Evolutionary conservation across 2,329 filamentous ascomycete species (phyloP), one percentile per base, ranked within the genome.

Genomic region (Drechslerella coelobrocha): DNA sequence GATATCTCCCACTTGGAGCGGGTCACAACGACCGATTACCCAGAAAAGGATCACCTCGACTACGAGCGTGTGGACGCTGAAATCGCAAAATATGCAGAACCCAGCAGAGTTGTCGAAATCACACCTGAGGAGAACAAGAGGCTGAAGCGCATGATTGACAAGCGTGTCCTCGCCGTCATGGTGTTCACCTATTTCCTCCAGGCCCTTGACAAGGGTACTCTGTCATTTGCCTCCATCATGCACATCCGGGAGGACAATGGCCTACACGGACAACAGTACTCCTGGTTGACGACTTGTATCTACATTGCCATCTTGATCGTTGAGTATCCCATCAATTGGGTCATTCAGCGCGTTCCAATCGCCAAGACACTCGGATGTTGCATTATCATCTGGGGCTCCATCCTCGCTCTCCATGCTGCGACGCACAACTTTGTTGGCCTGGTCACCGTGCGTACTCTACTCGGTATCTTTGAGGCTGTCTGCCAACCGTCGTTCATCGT

Each of bases 171-270:
- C 45, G 79, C 83, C 1, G 81, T 91, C 77, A 91, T 92, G 89
- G 83, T 91, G 63, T 78, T 83, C 51, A 90, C 88, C 0, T 91
- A 91, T 78, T 90, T 91, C 76, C 79, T 91, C 21, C 89, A 89
- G 76, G 84, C 86, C 48, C 81, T 89, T 48, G 87, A 89, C 78
- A 89, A 89, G 78, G 86, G 86, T 24, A 89, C 86, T 0, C 79
- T 89, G 75, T 85, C 83, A 0, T 88, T 83, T 74, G 79, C 85
- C 7, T 84, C 84, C 47, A 87, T 88, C 76, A 88, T 88, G 85
- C 84, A 84, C 26, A 81, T 88, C 52, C 79, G 79, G 8, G 72
- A 78, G 3, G 80, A 82, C 68, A 73, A 74, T 34, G 34, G 56
- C 27, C 60, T 77, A 2, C 39, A 63, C 5, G 73, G 69, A 1